Evolutionary conservation across 176 grass and related monocot species (phyloP).

Genomic region (Musa schizocarpa): DNA sequence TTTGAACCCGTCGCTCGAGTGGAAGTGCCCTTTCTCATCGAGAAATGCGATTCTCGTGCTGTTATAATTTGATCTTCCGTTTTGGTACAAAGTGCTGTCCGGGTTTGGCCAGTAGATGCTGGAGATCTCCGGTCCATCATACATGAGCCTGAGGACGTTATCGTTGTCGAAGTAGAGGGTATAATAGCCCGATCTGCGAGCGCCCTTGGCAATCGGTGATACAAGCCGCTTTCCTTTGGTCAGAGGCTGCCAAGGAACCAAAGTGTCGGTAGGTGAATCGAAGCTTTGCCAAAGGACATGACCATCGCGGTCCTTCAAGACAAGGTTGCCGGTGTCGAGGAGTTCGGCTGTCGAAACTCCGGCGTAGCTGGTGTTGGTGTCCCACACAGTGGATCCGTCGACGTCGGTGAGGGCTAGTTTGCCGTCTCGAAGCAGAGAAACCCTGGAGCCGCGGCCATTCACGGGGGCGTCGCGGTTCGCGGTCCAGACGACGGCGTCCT

Average conservation of each 20-base stretch:
- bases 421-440: slow-evolving; percentile 28
- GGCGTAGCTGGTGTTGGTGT: slow-evolving; percentile 25
- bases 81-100: neutral
- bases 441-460: slow-evolving; percentile 51
- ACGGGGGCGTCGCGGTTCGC: slow-evolving; percentile 45
- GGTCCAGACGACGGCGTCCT: slow-evolving; percentile 50
- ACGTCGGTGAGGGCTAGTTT: slow-evolving; percentile 48
- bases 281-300: slow-evolving; percentile 38
- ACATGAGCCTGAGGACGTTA: slow-evolving; percentile 37
- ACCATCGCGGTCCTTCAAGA: slow-evolving; percentile 32
- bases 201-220: slow-evolving; percentile 1
- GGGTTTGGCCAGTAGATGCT: slow-evolving; percentile 41
- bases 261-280: slow-evolving; percentile 37
- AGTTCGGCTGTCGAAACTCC: slow-evolving; percentile 21
- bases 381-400: slow-evolving; percentile 48
- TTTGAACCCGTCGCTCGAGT: slow-evolving; percentile 23
- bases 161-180: slow-evolving; percentile 37
- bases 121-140: slow-evolving; percentile 32
- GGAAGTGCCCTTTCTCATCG: slow-evolving; percentile 17
- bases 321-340: slow-evolving; percentile 60
- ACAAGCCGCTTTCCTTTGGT: slow-evolving; percentile 23
- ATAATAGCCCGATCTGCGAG: slow-evolving; percentile 13
- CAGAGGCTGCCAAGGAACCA: slow-evolving; percentile 28
- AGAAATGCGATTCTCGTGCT: slow-evolving; percentile 29
- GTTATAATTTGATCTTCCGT: slow-evolving; percentile 26